These are phyloP conservation scores for Fusarium xyrophilum DNA, from an alignment of 2,329 filamentous ascomycete genomes.

Conservation along the genomic window DNA sequence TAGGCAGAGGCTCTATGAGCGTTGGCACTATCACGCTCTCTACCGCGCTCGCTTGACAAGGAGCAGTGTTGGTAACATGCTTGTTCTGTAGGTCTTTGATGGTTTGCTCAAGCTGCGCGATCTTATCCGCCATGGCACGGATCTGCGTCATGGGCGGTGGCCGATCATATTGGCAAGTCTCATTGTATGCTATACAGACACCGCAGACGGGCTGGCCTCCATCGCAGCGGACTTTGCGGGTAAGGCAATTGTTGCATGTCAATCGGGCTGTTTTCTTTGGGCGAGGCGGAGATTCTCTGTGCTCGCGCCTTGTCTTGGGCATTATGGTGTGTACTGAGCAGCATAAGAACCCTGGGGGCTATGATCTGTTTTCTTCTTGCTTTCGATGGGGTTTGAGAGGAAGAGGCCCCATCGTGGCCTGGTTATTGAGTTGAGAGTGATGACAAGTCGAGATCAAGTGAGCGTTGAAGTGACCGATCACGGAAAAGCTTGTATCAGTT, in stretches of 20 bases:
- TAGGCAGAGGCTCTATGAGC: neutral
- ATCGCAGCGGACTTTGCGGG: neutral
- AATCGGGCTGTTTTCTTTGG: neutral
- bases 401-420: neutral
- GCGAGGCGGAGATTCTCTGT: neutral
- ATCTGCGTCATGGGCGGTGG: conserved; percentile 2
- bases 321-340: fast-evolving
- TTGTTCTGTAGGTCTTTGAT: neutral
- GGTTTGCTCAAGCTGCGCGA: neutral
- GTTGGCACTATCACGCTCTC: fast-evolving
- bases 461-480: neutral
- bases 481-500: neutral
- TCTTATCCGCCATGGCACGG: neutral
- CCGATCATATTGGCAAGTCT: neutral
- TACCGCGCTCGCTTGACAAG: fast-evolving
- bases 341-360: neutral
- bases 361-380: fast-evolving
- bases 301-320: neutral
- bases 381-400: fast-evolving
- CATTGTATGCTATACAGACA: neutral
- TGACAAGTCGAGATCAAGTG: neutral
- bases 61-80: fast-evolving
- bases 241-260: neutral
- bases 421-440: fast-evolving
- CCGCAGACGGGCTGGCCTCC: neutral